Conservation (phyloP, 2,329 filamentous ascomycete genomes). For the Emmonsiellopsis sp. region DNA sequence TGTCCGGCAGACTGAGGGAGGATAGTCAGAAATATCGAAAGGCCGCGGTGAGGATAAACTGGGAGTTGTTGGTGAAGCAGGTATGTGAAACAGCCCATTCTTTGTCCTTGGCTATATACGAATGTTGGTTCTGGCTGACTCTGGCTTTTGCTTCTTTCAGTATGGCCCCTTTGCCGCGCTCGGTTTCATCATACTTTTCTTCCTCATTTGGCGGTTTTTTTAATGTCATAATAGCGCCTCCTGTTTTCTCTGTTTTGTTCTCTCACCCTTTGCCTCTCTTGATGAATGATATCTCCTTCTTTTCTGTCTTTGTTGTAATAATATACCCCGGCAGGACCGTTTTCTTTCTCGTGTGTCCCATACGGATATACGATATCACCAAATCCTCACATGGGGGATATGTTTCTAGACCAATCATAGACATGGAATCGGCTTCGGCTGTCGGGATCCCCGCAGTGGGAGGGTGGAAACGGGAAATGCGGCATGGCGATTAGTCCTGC, state of each 20-base stretch:
- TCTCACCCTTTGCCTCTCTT: too few relatives aligned
- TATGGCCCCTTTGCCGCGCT: slow-evolving; percentile 84
- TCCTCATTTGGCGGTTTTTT: slow-evolving; percentile 91
- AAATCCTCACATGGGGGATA: too few relatives aligned
- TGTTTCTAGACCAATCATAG: too few relatives aligned
- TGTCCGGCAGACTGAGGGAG: slow-evolving; percentile 75
- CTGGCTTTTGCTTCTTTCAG: slow-evolving; percentile 24
- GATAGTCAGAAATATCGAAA: slow-evolving; percentile 91
- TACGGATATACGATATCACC: too few relatives aligned
- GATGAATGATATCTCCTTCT: not conserved
- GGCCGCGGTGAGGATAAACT: slow-evolving; percentile 92
- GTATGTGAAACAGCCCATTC: slow-evolving; percentile 26
- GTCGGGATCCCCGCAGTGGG: too few relatives aligned
- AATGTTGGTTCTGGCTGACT: not conserved
- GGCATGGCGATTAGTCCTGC: too few relatives aligned
- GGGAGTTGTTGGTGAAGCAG: slow-evolving; percentile 92
- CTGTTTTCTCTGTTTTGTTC: not conserved
- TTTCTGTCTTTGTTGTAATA: not conserved
- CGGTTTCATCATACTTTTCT: slow-evolving; percentile 71
- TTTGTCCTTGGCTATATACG: not conserved
- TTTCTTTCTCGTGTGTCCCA: too few relatives aligned
- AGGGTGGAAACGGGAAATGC: too few relatives aligned
- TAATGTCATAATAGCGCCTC: slow-evolving; percentile 27
- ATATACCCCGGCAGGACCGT: not conserved
- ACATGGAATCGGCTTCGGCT: too few relatives aligned